Conservation (phyloP, 306 rosid genomes). For the Betula pendula region DNA sequence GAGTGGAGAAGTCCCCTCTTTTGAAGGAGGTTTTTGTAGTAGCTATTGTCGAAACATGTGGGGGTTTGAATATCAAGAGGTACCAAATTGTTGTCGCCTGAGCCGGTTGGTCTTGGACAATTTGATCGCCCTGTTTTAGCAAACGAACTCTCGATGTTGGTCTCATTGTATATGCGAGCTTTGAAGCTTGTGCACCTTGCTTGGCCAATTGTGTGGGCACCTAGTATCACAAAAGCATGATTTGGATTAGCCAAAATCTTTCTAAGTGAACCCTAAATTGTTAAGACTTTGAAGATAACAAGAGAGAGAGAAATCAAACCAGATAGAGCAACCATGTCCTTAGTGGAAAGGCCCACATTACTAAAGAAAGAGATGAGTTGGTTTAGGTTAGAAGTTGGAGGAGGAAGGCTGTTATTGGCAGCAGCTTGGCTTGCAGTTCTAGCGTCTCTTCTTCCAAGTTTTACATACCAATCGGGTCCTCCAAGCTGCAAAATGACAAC, state of each 20-base stretch:
- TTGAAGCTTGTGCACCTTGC: constrained; percentile 76
- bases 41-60: constrained; percentile 59
- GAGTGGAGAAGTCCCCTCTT: constrained; percentile 83
- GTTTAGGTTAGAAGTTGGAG: constrained; percentile 61
- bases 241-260: too few relatives aligned
- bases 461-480: constrained; percentile 81
- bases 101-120: constrained; percentile 59
- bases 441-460: constrained; percentile 87
- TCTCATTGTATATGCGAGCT: constrained; percentile 63
- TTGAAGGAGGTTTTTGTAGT: constrained; percentile 63
- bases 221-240: constrained; percentile 22
- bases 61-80: constrained; percentile 74
- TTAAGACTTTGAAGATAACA: too few relatives aligned
- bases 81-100: constrained; percentile 84
- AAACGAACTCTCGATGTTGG: constrained; percentile 48
- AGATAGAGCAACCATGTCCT: constrained; percentile 75
- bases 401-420: constrained; percentile 70
- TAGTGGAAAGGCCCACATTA: constrained; percentile 70
- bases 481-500: constrained; percentile 52
- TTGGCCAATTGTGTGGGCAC: constrained; percentile 83
- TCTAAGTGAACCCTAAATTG: too few relatives aligned
- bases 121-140: constrained; percentile 51
- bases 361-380: constrained; percentile 59
- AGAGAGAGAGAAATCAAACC: constrained; percentile 35
- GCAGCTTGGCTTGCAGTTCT: constrained; percentile 64